Conservation (phyloP, 2,329 filamentous ascomycete genomes). For the Fusarium sp. region DNA sequence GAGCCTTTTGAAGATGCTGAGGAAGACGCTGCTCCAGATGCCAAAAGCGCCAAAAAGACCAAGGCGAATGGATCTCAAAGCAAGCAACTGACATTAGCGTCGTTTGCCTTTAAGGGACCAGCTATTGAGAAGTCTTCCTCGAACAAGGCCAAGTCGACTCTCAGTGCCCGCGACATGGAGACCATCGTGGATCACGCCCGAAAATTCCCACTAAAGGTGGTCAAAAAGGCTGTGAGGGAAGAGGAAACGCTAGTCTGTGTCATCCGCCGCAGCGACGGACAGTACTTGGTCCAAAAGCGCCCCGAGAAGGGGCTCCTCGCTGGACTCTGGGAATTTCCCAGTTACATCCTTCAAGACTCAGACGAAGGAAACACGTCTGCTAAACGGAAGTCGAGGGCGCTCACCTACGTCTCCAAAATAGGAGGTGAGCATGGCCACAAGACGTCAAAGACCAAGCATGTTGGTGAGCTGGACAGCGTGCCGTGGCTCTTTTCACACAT, state of each 20-base stretch:
- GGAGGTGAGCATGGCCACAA: slow-evolving; percentile 28
- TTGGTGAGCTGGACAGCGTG: slow-evolving; percentile 61
- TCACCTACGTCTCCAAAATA: slow-evolving; percentile 47
- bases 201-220: slow-evolving; percentile 62
- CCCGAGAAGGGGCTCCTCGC: slow-evolving; percentile 66
- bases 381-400: slow-evolving; percentile 53
- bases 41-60: slow-evolving; percentile 24
- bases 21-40: slow-evolving; percentile 1
- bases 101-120: slow-evolving; percentile 50
- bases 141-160: slow-evolving; percentile 18
- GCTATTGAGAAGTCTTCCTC: slow-evolving; percentile 12
- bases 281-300: slow-evolving; percentile 62
- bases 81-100: slow-evolving; percentile 48
- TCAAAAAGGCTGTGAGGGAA: slow-evolving; percentile 64
- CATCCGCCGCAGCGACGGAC: slow-evolving; percentile 57
- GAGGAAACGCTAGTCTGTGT: slow-evolving; percentile 67
- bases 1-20: slow-evolving; percentile 56
- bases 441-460: slow-evolving; percentile 41
- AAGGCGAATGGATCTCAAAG: slow-evolving; percentile 16
- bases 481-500: slow-evolving; percentile 70
- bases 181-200: slow-evolving; percentile 58
- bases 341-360: slow-evolving; percentile 48
- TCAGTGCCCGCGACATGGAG: slow-evolving; percentile 44
- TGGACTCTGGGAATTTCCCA: slow-evolving; percentile 68
- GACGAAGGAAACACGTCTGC: slow-evolving; percentile 39